Evolutionary conservation across 164 flowering plant species (phyloP).

Genomic region (Vitis rupestris): DNA sequence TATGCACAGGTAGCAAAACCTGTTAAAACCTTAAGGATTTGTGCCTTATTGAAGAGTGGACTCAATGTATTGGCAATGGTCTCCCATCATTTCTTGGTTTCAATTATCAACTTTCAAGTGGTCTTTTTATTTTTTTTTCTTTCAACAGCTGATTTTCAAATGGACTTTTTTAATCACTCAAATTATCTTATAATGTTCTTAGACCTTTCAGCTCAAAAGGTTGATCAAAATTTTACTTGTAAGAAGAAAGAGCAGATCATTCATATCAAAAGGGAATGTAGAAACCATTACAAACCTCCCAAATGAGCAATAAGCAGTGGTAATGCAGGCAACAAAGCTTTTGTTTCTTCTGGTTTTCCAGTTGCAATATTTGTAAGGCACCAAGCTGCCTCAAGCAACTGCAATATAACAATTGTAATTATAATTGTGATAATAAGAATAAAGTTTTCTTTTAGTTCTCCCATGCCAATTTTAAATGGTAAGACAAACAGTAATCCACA

Average conservation of each 20-base stretch:
- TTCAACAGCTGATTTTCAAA: no score
- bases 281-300: constrained; percentile 60
- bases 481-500: neutral
- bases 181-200: neutral
- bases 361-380: constrained; percentile 97
- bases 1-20: no score
- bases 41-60: no score
- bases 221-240: neutral
- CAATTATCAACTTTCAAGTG: no score
- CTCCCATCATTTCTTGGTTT: no score
- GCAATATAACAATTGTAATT: constrained; percentile 12
- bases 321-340: constrained; percentile 84
- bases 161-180: neutral
- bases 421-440: neutral
- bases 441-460: neutral
- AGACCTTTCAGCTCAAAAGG: no score
- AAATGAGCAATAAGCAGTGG: constrained; percentile 95
- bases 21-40: no score
- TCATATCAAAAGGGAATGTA: neutral
- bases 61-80: no score
- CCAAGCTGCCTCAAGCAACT: constrained; percentile 99
- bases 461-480: neutral
- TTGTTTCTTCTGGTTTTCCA: constrained; percentile 89
- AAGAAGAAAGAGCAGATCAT: no score
- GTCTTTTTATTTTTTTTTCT: no score